phyloP scores from a whole-genome alignment of 768 basidiomycete genomes.

The Lactarius trivialis region DNA sequence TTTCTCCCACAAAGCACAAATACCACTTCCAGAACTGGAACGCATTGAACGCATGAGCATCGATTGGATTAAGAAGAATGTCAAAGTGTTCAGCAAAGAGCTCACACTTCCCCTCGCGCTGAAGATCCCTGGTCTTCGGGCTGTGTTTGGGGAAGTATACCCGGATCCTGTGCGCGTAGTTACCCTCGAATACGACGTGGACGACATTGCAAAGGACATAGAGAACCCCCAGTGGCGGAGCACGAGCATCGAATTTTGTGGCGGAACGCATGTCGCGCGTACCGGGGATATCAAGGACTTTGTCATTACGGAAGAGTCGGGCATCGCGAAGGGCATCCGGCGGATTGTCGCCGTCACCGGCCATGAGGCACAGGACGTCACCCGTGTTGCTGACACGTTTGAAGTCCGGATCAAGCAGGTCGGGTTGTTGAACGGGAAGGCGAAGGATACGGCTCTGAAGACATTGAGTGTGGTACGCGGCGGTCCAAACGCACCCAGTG shows the following conservation, averaged over 20 bases:
- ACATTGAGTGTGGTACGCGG: conserved; percentile 61
- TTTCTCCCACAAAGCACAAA: conserved; percentile 92
- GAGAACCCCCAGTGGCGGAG: conserved; percentile 85
- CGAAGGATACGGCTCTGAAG: conserved; percentile 86
- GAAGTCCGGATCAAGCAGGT: conserved; percentile 56
- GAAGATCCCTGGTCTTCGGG: conserved; percentile 88
- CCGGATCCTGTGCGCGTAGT: conserved; percentile 97
- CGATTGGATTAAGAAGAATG: conserved; percentile 88
- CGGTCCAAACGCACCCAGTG: background rate
- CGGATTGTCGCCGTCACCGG: conserved; percentile 93
- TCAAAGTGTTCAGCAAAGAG: conserved; percentile 84
- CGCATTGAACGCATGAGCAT: conserved; percentile 80
- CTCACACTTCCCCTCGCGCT: conserved; percentile 69
- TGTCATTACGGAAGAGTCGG: conserved; percentile 90
- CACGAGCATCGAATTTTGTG: conserved; percentile 96
- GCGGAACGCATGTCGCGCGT: conserved; percentile 97
- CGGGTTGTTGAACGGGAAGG: conserved; percentile 57
- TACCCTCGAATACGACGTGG: conserved; percentile 78
- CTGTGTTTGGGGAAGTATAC: conserved; percentile 96
- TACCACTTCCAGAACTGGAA: conserved; percentile 64
- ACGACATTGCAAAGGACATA: conserved; percentile 80
- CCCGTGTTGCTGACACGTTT: conserved; percentile 57
- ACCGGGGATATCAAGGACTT: conserved; percentile 98
- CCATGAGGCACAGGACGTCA: conserved; percentile 82
- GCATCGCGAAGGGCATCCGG: conserved; percentile 97